Percentiles rank a stretch among this genome's conserved stretches.
These are phyloP conservation scores for Avena atlantica DNA, from an alignment of 176 grass and related monocot species.

Conservation along the genomic window DNA sequence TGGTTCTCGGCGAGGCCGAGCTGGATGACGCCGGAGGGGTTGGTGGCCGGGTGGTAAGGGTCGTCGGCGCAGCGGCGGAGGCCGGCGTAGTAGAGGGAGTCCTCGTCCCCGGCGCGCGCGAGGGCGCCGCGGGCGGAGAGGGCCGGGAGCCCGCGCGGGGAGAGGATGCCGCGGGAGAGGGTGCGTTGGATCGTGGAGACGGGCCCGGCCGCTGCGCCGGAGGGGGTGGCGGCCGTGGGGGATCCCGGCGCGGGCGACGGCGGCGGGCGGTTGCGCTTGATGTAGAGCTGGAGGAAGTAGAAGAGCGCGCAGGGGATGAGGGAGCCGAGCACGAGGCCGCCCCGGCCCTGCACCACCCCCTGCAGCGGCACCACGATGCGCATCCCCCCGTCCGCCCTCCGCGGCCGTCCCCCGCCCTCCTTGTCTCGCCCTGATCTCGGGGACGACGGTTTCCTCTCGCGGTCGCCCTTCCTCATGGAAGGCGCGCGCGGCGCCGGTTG, in stretches of 20 bases:
- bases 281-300: slow-evolving; percentile 98
- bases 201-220: neutral
- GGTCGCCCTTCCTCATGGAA: slow-evolving; percentile 42
- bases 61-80: slow-evolving; percentile 65
- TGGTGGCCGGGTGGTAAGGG: slow-evolving; percentile 52
- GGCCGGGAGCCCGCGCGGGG: slow-evolving; percentile 51
- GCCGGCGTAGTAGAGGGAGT: slow-evolving; percentile 83
- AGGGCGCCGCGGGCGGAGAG: slow-evolving; percentile 65
- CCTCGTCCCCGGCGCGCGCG: slow-evolving; percentile 54
- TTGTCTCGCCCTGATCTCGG: slow-evolving; percentile 19
- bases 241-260: slow-evolving; percentile 28
- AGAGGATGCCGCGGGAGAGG: slow-evolving; percentile 66
- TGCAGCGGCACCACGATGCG: slow-evolving; percentile 91
- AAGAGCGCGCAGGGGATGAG: slow-evolving; percentile 98
- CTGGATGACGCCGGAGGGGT: slow-evolving; percentile 80
- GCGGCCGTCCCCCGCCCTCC: slow-evolving; percentile 11
- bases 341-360: slow-evolving; percentile 91
- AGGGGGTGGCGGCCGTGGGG: neutral
- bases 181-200: slow-evolving; percentile 55
- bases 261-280: slow-evolving; percentile 78
- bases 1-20: slow-evolving; percentile 89
- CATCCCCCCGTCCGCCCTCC: slow-evolving; percentile 75
- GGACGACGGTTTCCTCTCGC: neutral
- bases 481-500: neutral
- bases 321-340: slow-evolving; percentile 90